phyloP scores from a whole-genome alignment of 495 filamentous ascomycete genomes.

The Penicillium nucicola region DNA sequence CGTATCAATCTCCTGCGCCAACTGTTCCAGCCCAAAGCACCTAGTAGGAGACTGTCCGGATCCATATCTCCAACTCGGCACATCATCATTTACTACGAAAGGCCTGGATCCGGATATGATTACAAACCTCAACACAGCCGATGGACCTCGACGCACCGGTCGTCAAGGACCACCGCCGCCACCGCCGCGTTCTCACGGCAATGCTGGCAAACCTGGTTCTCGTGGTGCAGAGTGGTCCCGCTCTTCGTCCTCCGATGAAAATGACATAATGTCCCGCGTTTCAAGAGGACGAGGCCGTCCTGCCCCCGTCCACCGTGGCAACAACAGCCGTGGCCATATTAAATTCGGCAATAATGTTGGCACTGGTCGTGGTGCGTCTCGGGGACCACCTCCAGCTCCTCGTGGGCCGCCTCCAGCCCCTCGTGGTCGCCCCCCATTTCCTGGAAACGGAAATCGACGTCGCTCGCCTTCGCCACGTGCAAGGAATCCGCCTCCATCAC shows the following conservation, averaged over 20 bases:
- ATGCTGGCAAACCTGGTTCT: neutral
- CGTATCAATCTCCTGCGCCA: constrained; percentile 47
- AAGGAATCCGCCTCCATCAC: neutral
- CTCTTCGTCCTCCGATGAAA: constrained; percentile 23
- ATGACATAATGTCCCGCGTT: constrained; percentile 23
- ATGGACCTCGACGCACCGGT: neutral
- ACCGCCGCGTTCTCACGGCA: too few species aligned
- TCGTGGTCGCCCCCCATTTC: neutral
- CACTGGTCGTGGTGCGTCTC: neutral
- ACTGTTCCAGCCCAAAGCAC: constrained; percentile 44
- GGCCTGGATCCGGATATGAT: constrained; percentile 33
- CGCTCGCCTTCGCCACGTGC: neutral
- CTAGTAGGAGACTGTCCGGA: constrained; percentile 47
- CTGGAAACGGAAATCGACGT: neutral
- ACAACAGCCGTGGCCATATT: neutral
- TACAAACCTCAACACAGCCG: constrained; percentile 34
- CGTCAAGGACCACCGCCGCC: neutral
- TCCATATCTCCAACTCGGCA: constrained; percentile 15
- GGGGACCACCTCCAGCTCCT: neutral
- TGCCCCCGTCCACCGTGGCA: neutral
- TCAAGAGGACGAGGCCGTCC: constrained; percentile 4
- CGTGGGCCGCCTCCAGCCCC: neutral
- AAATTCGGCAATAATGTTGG: neutral
- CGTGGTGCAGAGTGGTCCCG: constrained; percentile 7
- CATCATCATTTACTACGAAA: constrained; percentile 35